Evolutionary conservation across 2,329 filamentous ascomycete species (phyloP).

Genomic region (Epichloe elymi): DNA sequence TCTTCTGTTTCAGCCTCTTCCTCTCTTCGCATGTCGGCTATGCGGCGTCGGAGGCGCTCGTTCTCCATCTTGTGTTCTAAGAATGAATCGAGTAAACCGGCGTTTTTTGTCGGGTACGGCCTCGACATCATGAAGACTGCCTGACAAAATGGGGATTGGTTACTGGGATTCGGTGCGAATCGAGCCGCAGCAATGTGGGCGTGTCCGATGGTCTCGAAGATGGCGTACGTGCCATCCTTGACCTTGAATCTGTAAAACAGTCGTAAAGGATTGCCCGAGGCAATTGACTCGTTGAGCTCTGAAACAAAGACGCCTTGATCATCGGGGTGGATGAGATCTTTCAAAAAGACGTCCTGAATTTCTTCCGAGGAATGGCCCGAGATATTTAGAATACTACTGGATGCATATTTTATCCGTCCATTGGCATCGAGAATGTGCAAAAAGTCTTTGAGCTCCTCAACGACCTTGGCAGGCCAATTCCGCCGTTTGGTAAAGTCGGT

Average conservation of each 20-base stretch:
- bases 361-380: constrained; percentile 64
- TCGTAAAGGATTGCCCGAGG: constrained; percentile 63
- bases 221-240: constrained; percentile 56
- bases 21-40: constrained; percentile 72
- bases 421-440: constrained; percentile 77
- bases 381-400: constrained; percentile 59
- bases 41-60: constrained; percentile 70
- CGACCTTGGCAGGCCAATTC: constrained; percentile 78
- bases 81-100: constrained; percentile 76
- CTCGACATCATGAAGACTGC: constrained; percentile 91
- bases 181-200: constrained; percentile 68
- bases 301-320: constrained; percentile 72
- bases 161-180: constrained; percentile 48
- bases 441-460: constrained; percentile 83
- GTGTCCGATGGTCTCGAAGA: constrained; percentile 88
- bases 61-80: constrained; percentile 96
- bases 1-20: constrained; percentile 69
- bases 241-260: constrained; percentile 80
- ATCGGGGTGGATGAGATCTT: constrained; percentile 74
- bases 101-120: constrained; percentile 80
- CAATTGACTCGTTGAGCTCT: constrained; percentile 82
- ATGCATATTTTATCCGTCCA: constrained; percentile 75
- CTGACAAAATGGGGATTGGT: constrained; percentile 59
- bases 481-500: constrained; percentile 48
- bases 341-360: constrained; percentile 61